Evolutionary conservation across 805 yeast genomes (phyloP).

Genomic region (Candida montana): DNA sequence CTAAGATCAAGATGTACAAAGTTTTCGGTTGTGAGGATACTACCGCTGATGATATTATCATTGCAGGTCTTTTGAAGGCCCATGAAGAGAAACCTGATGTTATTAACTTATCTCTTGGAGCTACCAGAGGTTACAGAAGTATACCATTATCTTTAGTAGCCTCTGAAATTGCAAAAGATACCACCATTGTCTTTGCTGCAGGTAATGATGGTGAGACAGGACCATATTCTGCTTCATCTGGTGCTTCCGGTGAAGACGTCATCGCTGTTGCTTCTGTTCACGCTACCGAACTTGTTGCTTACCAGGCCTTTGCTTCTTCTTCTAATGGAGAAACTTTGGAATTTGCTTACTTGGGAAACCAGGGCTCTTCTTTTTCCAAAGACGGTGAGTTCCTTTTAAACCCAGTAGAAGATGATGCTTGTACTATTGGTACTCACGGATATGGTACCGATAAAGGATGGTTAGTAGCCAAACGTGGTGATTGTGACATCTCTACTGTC

Average conservation of each 20-base stretch:
- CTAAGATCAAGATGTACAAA: too few species aligned
- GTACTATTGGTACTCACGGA: neutral
- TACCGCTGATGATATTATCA: constrained; percentile 13
- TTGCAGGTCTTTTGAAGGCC: constrained; percentile 15
- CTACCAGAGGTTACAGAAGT: constrained; percentile 11
- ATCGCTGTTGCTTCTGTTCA: constrained; percentile 13
- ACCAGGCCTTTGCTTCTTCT: constrained; percentile 6
- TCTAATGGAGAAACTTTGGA: constrained; percentile 8
- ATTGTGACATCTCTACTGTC: constrained; percentile 2
- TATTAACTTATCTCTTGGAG: constrained; percentile 13
- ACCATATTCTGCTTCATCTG: constrained; percentile 11
- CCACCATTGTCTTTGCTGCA: constrained; percentile 13
- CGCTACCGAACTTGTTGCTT: constrained; percentile 10
- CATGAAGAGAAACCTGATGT: constrained; percentile 12
- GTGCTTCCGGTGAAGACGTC: constrained; percentile 13
- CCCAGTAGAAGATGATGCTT: constrained; percentile 5
- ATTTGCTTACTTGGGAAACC: constrained; percentile 8
- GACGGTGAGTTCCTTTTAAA: constrained; percentile 7
- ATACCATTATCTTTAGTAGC: constrained; percentile 12
- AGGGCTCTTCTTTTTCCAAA: neutral
- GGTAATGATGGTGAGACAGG: constrained; percentile 15
- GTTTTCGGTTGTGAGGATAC: constrained; percentile 11
- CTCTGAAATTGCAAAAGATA: constrained; percentile 9
- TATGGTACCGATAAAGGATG: neutral
- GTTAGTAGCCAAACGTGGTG: constrained; percentile 7